These are phyloP conservation scores for Nitzschia sp. DNA, from an alignment of 108 stramenopile species.

Conservation along the genomic window DNA sequence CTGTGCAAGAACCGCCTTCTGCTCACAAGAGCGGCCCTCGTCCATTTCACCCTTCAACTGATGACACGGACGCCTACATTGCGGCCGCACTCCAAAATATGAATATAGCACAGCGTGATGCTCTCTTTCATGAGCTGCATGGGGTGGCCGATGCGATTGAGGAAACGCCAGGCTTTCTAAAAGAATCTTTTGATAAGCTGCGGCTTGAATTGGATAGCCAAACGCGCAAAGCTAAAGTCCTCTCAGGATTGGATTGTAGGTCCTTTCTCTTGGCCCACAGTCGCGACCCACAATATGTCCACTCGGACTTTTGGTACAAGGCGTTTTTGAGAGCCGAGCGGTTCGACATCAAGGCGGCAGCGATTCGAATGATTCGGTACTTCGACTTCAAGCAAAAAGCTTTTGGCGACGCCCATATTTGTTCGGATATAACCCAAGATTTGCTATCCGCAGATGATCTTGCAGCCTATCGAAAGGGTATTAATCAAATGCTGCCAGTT, in stretches of 20 bases:
- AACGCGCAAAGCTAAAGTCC: background rate
- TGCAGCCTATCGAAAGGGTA: background rate
- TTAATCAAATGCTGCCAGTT: background rate
- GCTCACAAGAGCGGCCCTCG: too few species aligned
- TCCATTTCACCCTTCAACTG: too few species aligned
- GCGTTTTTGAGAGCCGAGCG: background rate
- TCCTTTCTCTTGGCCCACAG: background rate
- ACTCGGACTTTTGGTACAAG: constrained; percentile 1
- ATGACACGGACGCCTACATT: too few species aligned
- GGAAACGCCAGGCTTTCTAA: constrained; percentile 7
- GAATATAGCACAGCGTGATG: too few species aligned
- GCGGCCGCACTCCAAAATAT: too few species aligned
- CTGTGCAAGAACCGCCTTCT: too few species aligned
- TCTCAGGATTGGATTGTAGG: background rate
- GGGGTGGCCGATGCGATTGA: constrained; percentile 5
- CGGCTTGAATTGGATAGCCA: background rate
- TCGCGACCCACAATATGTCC: background rate
- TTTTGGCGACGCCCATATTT: background rate
- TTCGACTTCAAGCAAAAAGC: background rate
- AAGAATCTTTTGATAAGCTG: background rate
- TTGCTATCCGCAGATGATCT: background rate
- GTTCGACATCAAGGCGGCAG: background rate
- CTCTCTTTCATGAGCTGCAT: too few species aligned
- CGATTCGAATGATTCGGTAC: constrained; percentile 6
- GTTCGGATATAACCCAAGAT: background rate